These are phyloP conservation scores for Elasticomyces elasticus DNA, from an alignment of 495 filamentous ascomycete species.

Conservation along the genomic window DNA sequence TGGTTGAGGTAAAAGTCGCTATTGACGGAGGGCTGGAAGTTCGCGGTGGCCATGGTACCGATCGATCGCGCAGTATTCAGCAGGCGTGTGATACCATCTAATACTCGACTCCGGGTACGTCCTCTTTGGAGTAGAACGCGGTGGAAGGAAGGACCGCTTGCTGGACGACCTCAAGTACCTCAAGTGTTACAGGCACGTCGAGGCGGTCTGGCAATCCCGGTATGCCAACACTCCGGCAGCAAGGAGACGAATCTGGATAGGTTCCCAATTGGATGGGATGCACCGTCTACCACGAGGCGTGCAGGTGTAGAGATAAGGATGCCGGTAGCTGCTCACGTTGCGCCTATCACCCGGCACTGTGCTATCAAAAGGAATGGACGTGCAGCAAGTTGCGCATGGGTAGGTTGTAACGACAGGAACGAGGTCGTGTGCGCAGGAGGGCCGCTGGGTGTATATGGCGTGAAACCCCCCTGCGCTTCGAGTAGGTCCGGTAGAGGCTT, in stretches of 20 bases:
- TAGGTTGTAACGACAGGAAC: background rate
- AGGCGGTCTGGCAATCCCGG: conserved; percentile 17
- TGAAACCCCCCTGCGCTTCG: background rate
- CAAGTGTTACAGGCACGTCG: conserved; percentile 1
- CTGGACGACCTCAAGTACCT: background rate
- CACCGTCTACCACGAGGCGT: background rate
- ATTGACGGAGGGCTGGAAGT: conserved; percentile 2
- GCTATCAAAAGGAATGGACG: conserved; percentile 15
- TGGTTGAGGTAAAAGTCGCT: conserved; percentile 8
- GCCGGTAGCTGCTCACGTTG: background rate
- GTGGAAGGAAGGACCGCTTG: background rate
- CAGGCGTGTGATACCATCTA: background rate
- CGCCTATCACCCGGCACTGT: conserved; percentile 10
- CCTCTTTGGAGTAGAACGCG: background rate
- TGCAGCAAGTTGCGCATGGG: conserved; percentile 1
- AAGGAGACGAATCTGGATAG: conserved; percentile 9
- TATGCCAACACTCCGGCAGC: background rate
- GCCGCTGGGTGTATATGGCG: background rate
- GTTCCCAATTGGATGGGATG: conserved; percentile 6
- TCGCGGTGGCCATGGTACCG: conserved; percentile 8
- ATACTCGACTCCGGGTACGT: background rate
- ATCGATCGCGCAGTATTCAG: background rate
- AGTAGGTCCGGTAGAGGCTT: background rate
- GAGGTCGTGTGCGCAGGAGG: background rate
- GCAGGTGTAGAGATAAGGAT: conserved; percentile 7